Conservation (phyloP, 305 asterid species). For the Caryopteris hybrid region DNA sequence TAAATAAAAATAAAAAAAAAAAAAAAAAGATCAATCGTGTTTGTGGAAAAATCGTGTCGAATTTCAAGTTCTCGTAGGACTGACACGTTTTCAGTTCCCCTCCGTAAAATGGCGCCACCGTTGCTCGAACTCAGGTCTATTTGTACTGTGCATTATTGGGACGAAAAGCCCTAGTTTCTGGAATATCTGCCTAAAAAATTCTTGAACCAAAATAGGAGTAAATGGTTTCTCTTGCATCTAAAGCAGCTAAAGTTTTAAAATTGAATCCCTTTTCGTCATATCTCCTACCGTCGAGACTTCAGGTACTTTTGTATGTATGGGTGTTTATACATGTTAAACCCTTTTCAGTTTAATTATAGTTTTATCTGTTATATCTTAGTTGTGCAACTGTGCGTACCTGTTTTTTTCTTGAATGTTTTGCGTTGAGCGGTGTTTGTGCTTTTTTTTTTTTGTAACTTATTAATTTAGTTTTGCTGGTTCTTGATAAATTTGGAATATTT, state of each 20-base stretch:
- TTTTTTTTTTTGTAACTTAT: not conserved
- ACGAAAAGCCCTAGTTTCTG: conserved; percentile 30
- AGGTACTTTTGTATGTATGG: conserved; percentile 24
- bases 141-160: not conserved
- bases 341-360: not conserved
- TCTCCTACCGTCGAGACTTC: conserved; percentile 19
- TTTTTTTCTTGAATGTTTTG: not conserved
- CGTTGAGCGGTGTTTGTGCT: not conserved
- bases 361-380: not conserved
- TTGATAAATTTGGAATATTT: not conserved
- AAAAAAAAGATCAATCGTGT: not conserved
- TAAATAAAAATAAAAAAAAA: too few species aligned
- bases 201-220: not conserved
- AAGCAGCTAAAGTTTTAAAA: conserved; percentile 24
- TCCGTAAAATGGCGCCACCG: conserved; percentile 34
- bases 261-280: conserved; percentile 22
- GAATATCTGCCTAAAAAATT: not conserved
- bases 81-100: conserved; percentile 14
- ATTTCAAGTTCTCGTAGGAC: too few species aligned
- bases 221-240: conserved; percentile 33
- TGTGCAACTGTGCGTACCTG: not conserved
- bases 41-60: not conserved
- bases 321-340: not conserved
- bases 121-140: too few species aligned
- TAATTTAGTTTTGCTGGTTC: not conserved